Conservation (phyloP, 176 grass and related monocot genomes). For the Aegilops speltoides region DNA sequence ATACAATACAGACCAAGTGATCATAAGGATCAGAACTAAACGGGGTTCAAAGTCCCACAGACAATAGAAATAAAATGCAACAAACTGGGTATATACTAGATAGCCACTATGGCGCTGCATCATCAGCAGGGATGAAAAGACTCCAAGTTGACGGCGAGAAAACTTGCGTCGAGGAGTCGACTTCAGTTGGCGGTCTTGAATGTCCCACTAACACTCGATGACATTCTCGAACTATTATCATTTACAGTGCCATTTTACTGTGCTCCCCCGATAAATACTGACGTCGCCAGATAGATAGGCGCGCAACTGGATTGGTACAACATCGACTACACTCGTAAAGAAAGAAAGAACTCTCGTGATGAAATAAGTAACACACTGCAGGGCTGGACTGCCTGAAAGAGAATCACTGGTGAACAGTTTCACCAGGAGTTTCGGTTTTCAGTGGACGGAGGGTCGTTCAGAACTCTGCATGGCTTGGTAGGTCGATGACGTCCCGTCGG, state of each 20-base stretch:
- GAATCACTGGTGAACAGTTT: neutral
- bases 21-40: too few species aligned
- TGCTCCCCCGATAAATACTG: conserved; percentile 11
- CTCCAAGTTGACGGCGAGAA: too few species aligned
- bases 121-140: too few species aligned
- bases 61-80: too few species aligned
- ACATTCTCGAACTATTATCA: conserved; percentile 10
- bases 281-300: conserved; percentile 3
- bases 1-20: too few species aligned
- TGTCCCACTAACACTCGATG: neutral
- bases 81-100: too few species aligned
- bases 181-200: neutral
- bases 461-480: conserved; percentile 46
- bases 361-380: neutral
- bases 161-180: too few species aligned
- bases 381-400: neutral
- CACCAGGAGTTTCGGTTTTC: conserved; percentile 59
- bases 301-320: conserved; percentile 13
- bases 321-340: neutral
- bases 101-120: too few species aligned
- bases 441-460: conserved; percentile 43
- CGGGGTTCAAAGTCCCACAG: too few species aligned
- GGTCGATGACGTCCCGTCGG: conserved; percentile 53
- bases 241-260: neutral
- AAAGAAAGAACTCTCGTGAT: neutral